Evolutionary conservation across 2,329 filamentous ascomycete species (phyloP).

Genomic region (Nemania abortiva): DNA sequence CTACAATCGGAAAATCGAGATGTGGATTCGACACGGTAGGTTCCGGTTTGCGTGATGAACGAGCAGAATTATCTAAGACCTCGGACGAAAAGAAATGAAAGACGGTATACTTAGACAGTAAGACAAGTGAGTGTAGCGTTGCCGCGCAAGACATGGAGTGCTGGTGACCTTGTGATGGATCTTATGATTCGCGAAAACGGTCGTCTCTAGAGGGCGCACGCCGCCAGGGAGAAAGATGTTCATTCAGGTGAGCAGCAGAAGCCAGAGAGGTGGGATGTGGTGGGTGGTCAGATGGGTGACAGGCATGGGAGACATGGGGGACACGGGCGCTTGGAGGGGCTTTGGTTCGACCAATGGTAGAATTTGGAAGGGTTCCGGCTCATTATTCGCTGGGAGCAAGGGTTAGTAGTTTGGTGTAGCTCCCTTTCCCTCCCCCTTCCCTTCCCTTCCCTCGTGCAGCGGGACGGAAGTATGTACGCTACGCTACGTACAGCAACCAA

Average conservation of each 20-base stretch:
- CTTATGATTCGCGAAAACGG: constrained; percentile 30
- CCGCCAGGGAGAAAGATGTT: constrained; percentile 19
- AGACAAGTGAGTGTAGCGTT: not conserved
- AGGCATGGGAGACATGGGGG: constrained; percentile 3
- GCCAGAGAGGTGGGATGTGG: constrained; percentile 14
- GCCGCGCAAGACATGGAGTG: constrained; percentile 20
- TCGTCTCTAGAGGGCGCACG: constrained; percentile 6
- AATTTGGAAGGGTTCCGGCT: constrained; percentile 7
- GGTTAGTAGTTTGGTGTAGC: not conserved
- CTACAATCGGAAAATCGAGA: not conserved
- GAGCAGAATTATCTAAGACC: constrained; percentile 15
- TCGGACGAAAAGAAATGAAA: constrained; percentile 12
- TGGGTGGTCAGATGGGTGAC: constrained; percentile 39
- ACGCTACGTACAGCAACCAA: not conserved
- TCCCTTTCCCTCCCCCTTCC: not conserved
- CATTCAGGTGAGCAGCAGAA: constrained; percentile 30
- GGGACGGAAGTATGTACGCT: not conserved
- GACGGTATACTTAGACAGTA: not conserved
- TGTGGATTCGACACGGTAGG: constrained; percentile 14
- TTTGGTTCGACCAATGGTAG: constrained; percentile 27
- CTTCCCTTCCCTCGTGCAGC: not conserved
- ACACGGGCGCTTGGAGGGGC: constrained; percentile 37
- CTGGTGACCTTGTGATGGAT: constrained; percentile 33
- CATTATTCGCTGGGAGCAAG: constrained; percentile 24
- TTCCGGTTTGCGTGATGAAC: not conserved